These are phyloP conservation scores for Coemansia sp. DNA, from an alignment of 192 early-diverging fungal species.

Conservation along the genomic window DNA sequence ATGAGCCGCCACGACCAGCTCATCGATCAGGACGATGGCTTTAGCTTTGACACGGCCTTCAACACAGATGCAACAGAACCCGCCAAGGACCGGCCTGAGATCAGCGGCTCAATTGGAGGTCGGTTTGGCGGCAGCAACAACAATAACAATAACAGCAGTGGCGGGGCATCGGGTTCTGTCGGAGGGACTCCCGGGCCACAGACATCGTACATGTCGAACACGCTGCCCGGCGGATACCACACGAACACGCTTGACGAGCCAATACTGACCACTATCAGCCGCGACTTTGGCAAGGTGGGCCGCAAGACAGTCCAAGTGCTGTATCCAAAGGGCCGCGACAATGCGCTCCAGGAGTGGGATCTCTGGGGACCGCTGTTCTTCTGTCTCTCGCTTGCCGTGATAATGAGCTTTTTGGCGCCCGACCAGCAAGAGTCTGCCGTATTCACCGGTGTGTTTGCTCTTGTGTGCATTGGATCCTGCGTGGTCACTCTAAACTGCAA, in stretches of 20 bases:
- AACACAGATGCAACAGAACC: slow-evolving; percentile 8
- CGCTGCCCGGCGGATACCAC: slow-evolving; percentile 53
- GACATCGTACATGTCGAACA: slow-evolving; percentile 32
- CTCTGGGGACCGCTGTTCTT: slow-evolving; percentile 96
- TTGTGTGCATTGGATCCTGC: slow-evolving; percentile 92
- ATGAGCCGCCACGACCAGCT: slow-evolving; percentile 48
- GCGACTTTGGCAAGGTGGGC: slow-evolving; percentile 44
- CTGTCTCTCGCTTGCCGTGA: slow-evolving; percentile 85
- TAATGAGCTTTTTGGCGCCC: slow-evolving; percentile 76
- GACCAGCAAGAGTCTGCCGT: slow-evolving; percentile 77
- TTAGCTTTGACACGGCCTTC: slow-evolving; percentile 36
- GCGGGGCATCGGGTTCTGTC: slow-evolving; percentile 1
- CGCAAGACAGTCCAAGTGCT: slow-evolving; percentile 45
- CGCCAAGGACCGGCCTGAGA: slow-evolving; percentile 34
- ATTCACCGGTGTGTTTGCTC: slow-evolving; percentile 91
- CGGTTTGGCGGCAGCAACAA: slow-evolving; percentile 22
- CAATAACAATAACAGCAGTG: background rate
- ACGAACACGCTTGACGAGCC: slow-evolving; percentile 93
- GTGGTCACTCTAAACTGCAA: slow-evolving; percentile 96
- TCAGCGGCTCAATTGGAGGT: slow-evolving; percentile 52
- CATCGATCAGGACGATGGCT: slow-evolving; percentile 52
- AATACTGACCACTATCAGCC: slow-evolving; percentile 85
- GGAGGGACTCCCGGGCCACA: slow-evolving; percentile 31
- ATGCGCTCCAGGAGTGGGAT: slow-evolving; percentile 69
- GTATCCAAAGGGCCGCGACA: slow-evolving; percentile 45